phyloP scores from a whole-genome alignment of 805 yeast species.

The Wilhelminamyces savonicus region DNA sequence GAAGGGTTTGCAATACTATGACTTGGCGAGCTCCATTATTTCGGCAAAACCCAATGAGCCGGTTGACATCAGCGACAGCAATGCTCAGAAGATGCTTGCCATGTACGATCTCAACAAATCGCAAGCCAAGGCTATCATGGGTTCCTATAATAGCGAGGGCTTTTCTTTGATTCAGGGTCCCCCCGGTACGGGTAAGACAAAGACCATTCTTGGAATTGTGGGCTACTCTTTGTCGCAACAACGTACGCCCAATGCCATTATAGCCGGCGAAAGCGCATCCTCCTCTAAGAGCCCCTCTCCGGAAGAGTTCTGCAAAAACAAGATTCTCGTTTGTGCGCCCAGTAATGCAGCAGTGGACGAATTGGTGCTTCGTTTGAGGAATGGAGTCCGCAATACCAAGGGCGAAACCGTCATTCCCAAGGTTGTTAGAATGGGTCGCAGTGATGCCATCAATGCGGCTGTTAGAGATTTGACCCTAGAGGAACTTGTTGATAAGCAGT shows the following conservation, averaged over 20 bases:
- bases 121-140: constrained; percentile 84
- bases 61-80: constrained; percentile 21
- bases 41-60: constrained; percentile 55
- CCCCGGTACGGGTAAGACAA: constrained; percentile 99
- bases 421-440: constrained; percentile 81
- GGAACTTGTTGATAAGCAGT: constrained; percentile 66
- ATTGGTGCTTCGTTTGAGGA: constrained; percentile 71
- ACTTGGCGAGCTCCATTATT: constrained; percentile 60
- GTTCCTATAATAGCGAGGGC: constrained; percentile 62
- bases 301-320: no score
- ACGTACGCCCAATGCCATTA: constrained; percentile 11
- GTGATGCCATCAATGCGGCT: constrained; percentile 79
- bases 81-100: constrained; percentile 35
- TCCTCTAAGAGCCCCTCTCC: no score
- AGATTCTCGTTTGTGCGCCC: constrained; percentile 91
- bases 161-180: constrained; percentile 96
- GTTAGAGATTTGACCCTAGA: constrained; percentile 83
- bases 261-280: no score
- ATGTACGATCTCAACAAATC: constrained; percentile 70
- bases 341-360: constrained; percentile 99
- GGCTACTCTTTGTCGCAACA: constrained; percentile 59
- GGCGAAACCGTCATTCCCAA: constrained; percentile 55
- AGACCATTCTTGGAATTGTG: constrained; percentile 86
- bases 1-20: constrained; percentile 77
- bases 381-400: constrained; percentile 55